A percentile compares a stretch with the other conserved stretches of the same genome.
phyloP scores from a whole-genome alignment of 192 early-diverging fungal species.

The Spinellus fusiger region DNA sequence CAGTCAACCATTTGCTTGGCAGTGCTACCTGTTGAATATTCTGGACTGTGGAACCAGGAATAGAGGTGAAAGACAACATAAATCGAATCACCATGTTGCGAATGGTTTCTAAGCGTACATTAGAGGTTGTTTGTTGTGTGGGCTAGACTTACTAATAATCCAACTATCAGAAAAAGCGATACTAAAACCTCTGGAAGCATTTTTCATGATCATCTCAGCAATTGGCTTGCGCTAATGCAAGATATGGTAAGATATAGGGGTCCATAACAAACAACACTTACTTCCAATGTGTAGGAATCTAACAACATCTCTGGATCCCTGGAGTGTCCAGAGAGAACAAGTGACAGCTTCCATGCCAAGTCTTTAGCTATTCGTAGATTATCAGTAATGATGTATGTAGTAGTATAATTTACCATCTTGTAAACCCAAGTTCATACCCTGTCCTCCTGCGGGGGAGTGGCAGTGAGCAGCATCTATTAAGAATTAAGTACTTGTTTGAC shows the following conservation, averaged over 20 bases:
- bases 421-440: conserved; percentile 41
- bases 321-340: conserved; percentile 26
- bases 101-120: neutral
- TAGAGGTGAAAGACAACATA: neutral
- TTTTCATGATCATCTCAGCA: too few relatives aligned
- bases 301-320: conserved; percentile 21
- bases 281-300: conserved; percentile 35
- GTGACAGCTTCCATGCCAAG: conserved; percentile 43
- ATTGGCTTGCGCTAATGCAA: neutral
- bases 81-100: neutral
- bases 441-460: conserved; percentile 30
- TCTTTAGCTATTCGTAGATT: conserved; percentile 26
- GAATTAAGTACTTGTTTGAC: neutral
- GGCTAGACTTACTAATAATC: neutral
- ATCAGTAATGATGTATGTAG: neutral
- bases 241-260: neutral
- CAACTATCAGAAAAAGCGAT: neutral
- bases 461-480: conserved; percentile 33
- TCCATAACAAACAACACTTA: neutral
- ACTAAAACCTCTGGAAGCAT: too few relatives aligned
- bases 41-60: neutral
- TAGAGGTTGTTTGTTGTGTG: neutral
- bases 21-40: neutral
- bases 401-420: conserved; percentile 29
- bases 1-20: neutral